Conservation (phyloP, 192 early-diverging fungal genomes). For the Umbelopsis isabellina region DNA sequence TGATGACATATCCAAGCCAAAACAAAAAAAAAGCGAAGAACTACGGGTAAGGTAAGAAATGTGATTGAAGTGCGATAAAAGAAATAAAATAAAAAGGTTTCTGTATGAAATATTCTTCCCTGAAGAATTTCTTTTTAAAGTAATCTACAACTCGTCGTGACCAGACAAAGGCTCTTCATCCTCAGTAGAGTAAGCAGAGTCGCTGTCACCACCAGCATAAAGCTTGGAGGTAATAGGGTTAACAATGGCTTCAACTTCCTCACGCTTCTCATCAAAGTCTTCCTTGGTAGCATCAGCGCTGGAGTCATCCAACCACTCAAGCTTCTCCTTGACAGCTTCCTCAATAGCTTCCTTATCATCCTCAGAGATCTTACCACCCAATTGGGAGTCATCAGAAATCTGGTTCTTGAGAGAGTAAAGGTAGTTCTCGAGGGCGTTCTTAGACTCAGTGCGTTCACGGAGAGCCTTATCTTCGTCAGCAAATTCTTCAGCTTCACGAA, state of each 20-base stretch:
- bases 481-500: slow-evolving; percentile 93
- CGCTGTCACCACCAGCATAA: slow-evolving; percentile 55
- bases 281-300: slow-evolving; percentile 87
- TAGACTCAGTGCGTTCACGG: slow-evolving; percentile 85
- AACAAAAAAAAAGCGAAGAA: slow-evolving; percentile 14
- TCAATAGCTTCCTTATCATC: slow-evolving; percentile 91
- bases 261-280: slow-evolving; percentile 96
- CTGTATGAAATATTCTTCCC: background rate
- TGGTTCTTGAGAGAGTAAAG: slow-evolving; percentile 96
- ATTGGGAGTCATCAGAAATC: slow-evolving; percentile 64
- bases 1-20: background rate
- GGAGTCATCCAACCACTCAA: slow-evolving; percentile 78
- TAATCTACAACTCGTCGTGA: slow-evolving; percentile 73
- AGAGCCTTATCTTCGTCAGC: slow-evolving; percentile 96
- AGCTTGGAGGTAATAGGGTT: slow-evolving; percentile 96
- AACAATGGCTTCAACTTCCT: slow-evolving; percentile 90
- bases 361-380: slow-evolving; percentile 56
- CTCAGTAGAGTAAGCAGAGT: slow-evolving; percentile 57
- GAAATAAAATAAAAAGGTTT: background rate
- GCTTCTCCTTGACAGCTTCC: slow-evolving; percentile 72
- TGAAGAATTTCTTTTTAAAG: slow-evolving; percentile 5
- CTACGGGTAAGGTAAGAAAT: slow-evolving; percentile 1
- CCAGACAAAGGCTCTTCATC: slow-evolving; percentile 51
- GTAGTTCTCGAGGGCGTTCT: slow-evolving; percentile 96
- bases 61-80: background rate